Evolutionary conservation across 305 asterid species (phyloP), one percentile per base, ranked within the genome.

Genomic region (Nicotiana rustica): DNA sequence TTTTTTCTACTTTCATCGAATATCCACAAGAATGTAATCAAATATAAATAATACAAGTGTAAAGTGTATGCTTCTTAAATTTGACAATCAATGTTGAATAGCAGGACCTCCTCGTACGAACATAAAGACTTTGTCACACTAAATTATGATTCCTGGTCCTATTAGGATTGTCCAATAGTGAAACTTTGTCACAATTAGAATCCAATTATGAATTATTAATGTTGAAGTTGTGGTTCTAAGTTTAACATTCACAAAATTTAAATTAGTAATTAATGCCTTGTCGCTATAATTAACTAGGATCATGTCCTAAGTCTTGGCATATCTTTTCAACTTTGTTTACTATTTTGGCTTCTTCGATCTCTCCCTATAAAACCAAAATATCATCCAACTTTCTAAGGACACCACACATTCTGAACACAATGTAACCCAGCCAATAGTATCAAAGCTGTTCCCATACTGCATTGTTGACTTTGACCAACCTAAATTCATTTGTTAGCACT

Each of bases 1-100:
- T 68, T 38, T 36, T 29, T 36, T 38, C 77, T 36, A 67, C 52
- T 67, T 67, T 35, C 25, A 67, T 67, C 6, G 15, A 67, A 67
- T 67, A 67, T 33, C 73, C 52, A 67, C 76, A 67, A 67, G 8
- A 67, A 17, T n/a, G 52, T 67, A 67, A 67, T 67, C 55, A 67
- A 67, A 67, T 67, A 35, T 33, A 67, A 67, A 17, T 35, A 36
- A 8, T 67, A 67, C 73, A 67, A 67, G 29, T 68, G 77, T 36
- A 36, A 70, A 70, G 35, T 70, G 18, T 38, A 70, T 41, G 56
- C 56, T 68, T 68, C 10, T 69, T 10, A 41, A 69, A 10, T 69
- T 14, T 70, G 78, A 41, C 35, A 41, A 41, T 18, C 10, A n/a
- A n/a, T 41, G 5, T 69, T 69, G 78, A 70, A 70, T 5, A 41